Base-by-base conservation (phyloP, 1,284 basidiomycete species). In the Moniliophthora roreri region DNA sequence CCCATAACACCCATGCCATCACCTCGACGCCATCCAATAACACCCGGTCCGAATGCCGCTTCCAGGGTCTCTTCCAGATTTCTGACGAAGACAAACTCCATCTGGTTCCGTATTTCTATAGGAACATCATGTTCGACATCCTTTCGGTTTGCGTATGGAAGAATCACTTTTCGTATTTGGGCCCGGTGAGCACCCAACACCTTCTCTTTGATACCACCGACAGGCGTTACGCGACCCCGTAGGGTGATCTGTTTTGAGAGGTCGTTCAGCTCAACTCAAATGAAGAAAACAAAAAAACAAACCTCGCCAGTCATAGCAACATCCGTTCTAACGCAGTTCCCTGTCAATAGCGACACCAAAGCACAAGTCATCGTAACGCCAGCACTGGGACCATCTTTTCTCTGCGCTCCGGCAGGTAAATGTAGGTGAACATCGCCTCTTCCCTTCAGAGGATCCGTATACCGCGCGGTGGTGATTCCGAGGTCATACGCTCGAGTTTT, bases 331-430 rank as follows among this genome's bases (percentile, higher is more conserved):
- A 91, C 83, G 51, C 82, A 82, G 11, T 83, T 83, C 2, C 89
- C 88, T 4, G 88, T 91, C 40, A 94, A 74, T 34, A 95, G 73
- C 4, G 89, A 92, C 11, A 94, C 89, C 50, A 95, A 81, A 0
- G 93, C 92, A 61, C 91, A 91, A 1, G 85, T 83, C 83, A 95
- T 92, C 1, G 93, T 91, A 16, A 95, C 80, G 4, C 93, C 93
- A 0, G 93, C 93, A 60, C 87, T 91, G 0, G 93, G 93, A 0
- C 93, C 93, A 65, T 95, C 93, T 73, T 95, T 95, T 76, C 87
- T 92, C 66, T 93, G 88, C 1, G 91, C 89, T 1, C 93, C 93
- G 1, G 87, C 81, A 1, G 93, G 93, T 37, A 95, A 73, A 65
- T 96, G 93, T n/a, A 95, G 70, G 62, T 96, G 94, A 9, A 95